Conservation (phyloP, 768 basidiomycete species). For the Collybiopsis luxurians region DNA sequence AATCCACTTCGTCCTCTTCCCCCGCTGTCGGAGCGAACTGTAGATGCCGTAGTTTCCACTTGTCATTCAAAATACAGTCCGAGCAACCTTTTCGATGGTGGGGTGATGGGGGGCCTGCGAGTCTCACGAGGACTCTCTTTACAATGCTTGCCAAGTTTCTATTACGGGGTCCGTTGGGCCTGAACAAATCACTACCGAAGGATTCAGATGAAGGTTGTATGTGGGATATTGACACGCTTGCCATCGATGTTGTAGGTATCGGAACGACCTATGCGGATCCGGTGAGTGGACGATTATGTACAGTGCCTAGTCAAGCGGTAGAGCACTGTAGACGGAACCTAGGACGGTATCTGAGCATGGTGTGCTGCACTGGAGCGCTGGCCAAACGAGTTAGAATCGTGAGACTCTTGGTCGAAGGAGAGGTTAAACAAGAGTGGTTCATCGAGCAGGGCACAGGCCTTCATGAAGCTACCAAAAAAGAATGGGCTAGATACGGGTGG, state of each 20-base stretch:
- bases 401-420: neutral
- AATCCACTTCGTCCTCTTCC: neutral
- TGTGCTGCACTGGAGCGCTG: neutral
- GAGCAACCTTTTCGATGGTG: neutral
- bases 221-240: neutral
- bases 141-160: neutral
- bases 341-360: neutral
- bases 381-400: neutral
- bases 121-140: neutral
- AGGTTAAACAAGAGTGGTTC: constrained; percentile 17
- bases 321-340: neutral
- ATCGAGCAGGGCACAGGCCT: neutral
- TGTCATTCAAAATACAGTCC: neutral
- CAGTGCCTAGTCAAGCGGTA: neutral
- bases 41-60: neutral
- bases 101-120: neutral
- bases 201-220: neutral
- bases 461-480: neutral
- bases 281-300: neutral
- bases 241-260: neutral
- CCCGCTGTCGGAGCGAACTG: too few species aligned
- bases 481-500: neutral
- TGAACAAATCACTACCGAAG: neutral
- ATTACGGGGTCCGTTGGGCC: neutral
- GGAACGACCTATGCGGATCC: neutral